Percentiles rank a stretch among this genome's conserved stretches.
These are phyloP conservation scores for Botrytis fabae DNA, from an alignment of 2,329 filamentous ascomycete genomes.

Conservation along the genomic window DNA sequence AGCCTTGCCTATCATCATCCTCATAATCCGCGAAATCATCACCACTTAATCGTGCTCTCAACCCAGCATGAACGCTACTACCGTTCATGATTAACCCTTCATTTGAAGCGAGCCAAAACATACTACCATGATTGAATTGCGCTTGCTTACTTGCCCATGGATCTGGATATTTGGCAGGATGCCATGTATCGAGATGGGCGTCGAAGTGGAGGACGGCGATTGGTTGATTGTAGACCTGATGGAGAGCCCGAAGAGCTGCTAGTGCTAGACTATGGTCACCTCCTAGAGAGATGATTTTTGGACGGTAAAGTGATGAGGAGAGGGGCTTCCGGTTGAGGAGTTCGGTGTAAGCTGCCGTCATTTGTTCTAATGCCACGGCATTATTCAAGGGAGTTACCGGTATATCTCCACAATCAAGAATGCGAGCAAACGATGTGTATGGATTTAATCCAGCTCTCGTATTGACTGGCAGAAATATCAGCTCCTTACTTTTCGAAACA, in stretches of 20 bases:
- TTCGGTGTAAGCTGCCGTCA: constrained; percentile 52
- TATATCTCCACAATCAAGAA: constrained; percentile 90
- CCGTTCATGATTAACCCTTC: constrained; percentile 77
- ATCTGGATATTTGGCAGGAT: constrained; percentile 67
- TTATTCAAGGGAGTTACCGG: constrained; percentile 88
- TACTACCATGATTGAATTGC: constrained; percentile 83
- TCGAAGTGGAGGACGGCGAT: constrained; percentile 76
- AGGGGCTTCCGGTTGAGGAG: constrained; percentile 34
- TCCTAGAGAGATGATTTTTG: constrained; percentile 62
- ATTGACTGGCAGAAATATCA: constrained; percentile 55
- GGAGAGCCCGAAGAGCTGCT: constrained; percentile 66
- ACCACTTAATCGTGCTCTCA: constrained; percentile 74
- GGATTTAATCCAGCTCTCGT: constrained; percentile 80
- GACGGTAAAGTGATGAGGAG: constrained; percentile 34
- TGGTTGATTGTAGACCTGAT: constrained; percentile 59
- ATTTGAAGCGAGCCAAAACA: constrained; percentile 85
- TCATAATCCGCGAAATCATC: constrained; percentile 66
- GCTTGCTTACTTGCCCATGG: constrained; percentile 71
- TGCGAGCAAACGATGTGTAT: constrained; percentile 73
- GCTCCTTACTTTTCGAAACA: background rate
- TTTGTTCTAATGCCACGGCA: constrained; percentile 74
- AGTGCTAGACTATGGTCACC: constrained; percentile 73
- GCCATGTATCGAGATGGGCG: constrained; percentile 44
- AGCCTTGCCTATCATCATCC: constrained; percentile 73
- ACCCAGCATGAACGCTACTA: constrained; percentile 77